These are phyloP conservation scores for Aegle marmelos DNA, from an alignment of 345 rosid species.

Conservation along the genomic window DNA sequence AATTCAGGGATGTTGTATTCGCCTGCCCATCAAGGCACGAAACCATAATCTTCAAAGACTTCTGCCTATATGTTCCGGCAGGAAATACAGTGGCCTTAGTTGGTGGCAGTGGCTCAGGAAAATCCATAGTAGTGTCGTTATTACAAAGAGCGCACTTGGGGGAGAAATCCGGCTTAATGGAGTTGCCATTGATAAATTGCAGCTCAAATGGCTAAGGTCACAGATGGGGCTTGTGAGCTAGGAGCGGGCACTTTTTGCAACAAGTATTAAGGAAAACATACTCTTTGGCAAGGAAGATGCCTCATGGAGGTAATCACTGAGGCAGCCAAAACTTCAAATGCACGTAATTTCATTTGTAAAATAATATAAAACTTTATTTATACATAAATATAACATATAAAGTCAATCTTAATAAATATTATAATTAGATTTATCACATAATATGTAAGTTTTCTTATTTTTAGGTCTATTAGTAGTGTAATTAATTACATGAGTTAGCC, in stretches of 20 bases:
- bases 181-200: conserved; percentile 35
- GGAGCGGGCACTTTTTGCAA: conserved; percentile 67
- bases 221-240: conserved; percentile 75
- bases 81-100: conserved; percentile 78
- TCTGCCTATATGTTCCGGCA: conserved; percentile 49
- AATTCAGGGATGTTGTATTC: conserved; percentile 53
- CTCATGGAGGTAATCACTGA: background rate
- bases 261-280: conserved; percentile 66
- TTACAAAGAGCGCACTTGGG: conserved; percentile 59
- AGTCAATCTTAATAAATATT: too few relatives aligned
- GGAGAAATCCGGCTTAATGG: conserved; percentile 76
- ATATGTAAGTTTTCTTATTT: too few relatives aligned
- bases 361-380: too few relatives aligned
- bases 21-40: conserved; percentile 77
- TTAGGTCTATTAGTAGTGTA: too few relatives aligned
- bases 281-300: conserved; percentile 71
- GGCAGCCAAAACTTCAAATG: too few relatives aligned
- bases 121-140: conserved; percentile 73
- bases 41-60: conserved; percentile 43
- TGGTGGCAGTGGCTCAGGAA: conserved; percentile 87
- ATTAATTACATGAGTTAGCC: too few relatives aligned
- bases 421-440: too few relatives aligned
- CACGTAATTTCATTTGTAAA: too few relatives aligned
- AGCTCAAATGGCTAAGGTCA: conserved; percentile 80
- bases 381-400: too few relatives aligned